These are phyloP conservation scores for Alternaria alternata DNA, from an alignment of 2,329 filamentous ascomycete genomes.

Conservation along the genomic window DNA sequence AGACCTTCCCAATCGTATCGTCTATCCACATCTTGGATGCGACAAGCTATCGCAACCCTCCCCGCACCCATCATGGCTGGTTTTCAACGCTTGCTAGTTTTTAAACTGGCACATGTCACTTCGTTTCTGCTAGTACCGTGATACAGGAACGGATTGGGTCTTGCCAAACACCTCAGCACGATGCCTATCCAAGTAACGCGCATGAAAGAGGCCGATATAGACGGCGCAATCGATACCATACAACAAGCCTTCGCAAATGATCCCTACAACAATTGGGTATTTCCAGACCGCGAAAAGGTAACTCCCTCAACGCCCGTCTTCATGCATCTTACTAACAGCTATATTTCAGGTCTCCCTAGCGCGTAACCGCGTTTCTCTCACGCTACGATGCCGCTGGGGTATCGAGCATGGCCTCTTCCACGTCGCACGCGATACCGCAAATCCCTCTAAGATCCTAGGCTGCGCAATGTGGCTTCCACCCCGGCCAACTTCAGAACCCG, in stretches of 20 bases:
- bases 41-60: constrained; percentile 12
- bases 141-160: not conserved
- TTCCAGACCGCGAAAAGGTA: constrained; percentile 65
- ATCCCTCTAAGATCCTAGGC: constrained; percentile 65
- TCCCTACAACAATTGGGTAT: constrained; percentile 73
- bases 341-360: constrained; percentile 51
- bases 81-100: not conserved
- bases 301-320: not conserved
- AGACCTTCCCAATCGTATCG: constrained; percentile 8
- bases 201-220: constrained; percentile 67
- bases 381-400: constrained; percentile 73
- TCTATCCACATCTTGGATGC: constrained; percentile 8
- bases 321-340: not conserved
- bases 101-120: not conserved
- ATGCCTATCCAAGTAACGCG: constrained; percentile 63
- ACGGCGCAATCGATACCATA: constrained; percentile 69
- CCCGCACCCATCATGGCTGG: constrained; percentile 25
- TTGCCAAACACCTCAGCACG: not conserved
- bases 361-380: constrained; percentile 70
- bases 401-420: constrained; percentile 74
- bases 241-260: constrained; percentile 72
- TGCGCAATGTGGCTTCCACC: constrained; percentile 78
- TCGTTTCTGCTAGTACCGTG: constrained; percentile 1
- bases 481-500: constrained; percentile 54
- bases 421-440: constrained; percentile 68